Evolutionary conservation across 2,329 filamentous ascomycete genomes (phyloP).

Genomic region (Ophiostoma quercus): DNA sequence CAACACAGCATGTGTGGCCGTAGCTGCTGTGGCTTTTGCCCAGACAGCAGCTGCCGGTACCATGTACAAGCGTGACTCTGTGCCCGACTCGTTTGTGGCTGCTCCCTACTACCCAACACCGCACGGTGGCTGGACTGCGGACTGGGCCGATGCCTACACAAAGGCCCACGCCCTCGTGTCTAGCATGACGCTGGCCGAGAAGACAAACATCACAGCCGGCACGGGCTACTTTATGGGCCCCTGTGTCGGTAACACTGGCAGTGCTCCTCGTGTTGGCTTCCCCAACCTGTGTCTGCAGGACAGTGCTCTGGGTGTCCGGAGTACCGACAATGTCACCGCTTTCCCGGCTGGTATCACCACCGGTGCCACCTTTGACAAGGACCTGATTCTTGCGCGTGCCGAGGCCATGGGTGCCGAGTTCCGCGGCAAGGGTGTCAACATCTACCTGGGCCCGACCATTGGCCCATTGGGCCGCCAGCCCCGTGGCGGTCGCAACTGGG

Average conservation of each 20-base stretch:
- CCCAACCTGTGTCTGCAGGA: conserved; percentile 75
- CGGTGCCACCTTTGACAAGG: conserved; percentile 73
- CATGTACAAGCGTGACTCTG: conserved; percentile 30
- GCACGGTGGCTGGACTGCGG: conserved; percentile 62
- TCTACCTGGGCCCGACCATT: conserved; percentile 54
- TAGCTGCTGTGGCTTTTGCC: conserved; percentile 23
- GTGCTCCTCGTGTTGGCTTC: conserved; percentile 41
- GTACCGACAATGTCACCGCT: conserved; percentile 60
- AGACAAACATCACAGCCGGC: conserved; percentile 70
- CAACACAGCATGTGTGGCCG: conserved; percentile 6
- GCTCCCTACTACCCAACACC: conserved; percentile 68
- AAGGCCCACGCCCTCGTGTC: conserved; percentile 65
- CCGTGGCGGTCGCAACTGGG: conserved; percentile 73
- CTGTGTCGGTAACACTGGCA: conserved; percentile 60
- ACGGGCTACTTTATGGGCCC: conserved; percentile 68
- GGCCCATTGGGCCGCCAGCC: conserved; percentile 69
- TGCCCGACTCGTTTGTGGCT: conserved; percentile 39
- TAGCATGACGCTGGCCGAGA: conserved; percentile 74
- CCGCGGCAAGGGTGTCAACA: conserved; percentile 63
- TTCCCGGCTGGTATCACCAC: conserved; percentile 77
- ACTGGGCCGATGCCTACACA: conserved; percentile 64
- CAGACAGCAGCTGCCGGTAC: conserved; percentile 27
- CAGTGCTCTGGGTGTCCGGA: conserved; percentile 70
- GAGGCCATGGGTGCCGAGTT: conserved; percentile 60
- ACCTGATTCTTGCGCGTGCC: conserved; percentile 49